Evolutionary conservation across 129 eudicot species (phyloP), one percentile per base, ranked within the genome.

Genomic region (Dittrichia graveolens): DNA sequence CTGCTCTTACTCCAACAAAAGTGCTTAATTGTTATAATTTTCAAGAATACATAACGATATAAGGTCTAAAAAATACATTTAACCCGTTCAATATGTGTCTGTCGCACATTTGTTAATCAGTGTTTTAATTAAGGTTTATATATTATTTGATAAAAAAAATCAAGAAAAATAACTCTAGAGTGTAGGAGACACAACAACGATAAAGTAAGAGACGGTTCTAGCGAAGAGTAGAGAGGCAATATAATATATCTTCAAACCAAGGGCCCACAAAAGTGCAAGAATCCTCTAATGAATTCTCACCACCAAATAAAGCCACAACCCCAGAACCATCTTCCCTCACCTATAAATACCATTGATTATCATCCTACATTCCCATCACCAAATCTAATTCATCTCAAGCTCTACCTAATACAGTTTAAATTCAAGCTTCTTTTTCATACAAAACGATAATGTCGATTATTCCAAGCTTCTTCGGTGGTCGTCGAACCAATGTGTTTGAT

Each of bases 381-480:
- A 40, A 3, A 50, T 14, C 65, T 59, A 5, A 31, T 57, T 72
- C 48, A 45, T 8, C 9, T 41, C 5, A 65, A 52, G 37, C 47
- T 7, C 50, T 45, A 41, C 47, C 1, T 8, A 0, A 4, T 13
- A 56, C 16, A 39, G 14, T 64, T 8, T 24, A 24, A 24, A 49
- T 14, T 8, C 38, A 38, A 72, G 10, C 8, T 16, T 61, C 41
- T 5, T 24, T 34, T 8, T 24, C 45, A 31, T n/a, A 24, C 31
- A 24, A 60, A 0, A n/a, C 31, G 46, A 49, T 5, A 62, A 84
- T 87, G 92, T 72, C 89, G 12, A 74, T 87, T 8, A 76, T 79
- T 70, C 87, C 89, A 64, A 81, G 85, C 78, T 67, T 84, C 72
- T 84, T 87, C 14, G 72, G 80, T 37, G 68, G 79, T 8, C 80